Base-by-base conservation (phyloP, 495 filamentous ascomycete species). In the Neurospora sublineolata region DNA sequence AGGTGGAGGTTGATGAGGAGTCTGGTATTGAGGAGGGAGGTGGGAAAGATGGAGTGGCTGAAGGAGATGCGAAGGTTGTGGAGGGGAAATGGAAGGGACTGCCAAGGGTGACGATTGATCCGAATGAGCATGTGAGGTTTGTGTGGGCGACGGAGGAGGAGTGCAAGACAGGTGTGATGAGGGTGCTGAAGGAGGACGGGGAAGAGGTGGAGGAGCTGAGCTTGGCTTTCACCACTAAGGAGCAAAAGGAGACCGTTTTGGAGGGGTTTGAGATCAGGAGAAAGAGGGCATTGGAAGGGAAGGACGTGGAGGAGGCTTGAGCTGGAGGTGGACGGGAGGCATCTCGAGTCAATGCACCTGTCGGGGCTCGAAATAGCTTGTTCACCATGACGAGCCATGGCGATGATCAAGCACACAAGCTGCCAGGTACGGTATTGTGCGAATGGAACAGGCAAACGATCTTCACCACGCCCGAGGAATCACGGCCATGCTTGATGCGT, bases 91-190 rank as follows among this genome's bases (percentile, higher is more conserved):
- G 37, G 20, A 42, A n/a, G 40, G 68, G 30, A 0, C 52, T 73
- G 52, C 77, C 78, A 4, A 75, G 80, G 18, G 80, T 83, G 27
- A 73, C 70, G 70, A 68, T 83, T 5, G 82, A 85, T 70, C 79
- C 81, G 23, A 79, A 83, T 37, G 83, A 86, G 72, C 83, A 85
- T 73, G 78, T 76, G 71, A 73, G 75, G 14, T 84, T 76, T 72
- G 37, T 84, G 11, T 85, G 83, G 83, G 81, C 81, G 10, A 82
- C 78, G 4, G 80, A 84, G 75, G 79, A 83, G 67, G 82, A 86
- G 72, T 82, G 82, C 27, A 69, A 30, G 68, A 52, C 38, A 46
- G 73, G 72, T 64, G 75, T 73, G 18, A 76, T n/a, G n/a, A n/a
- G n/a, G n/a, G n/a, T n/a, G n/a, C n/a, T n/a, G n/a, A n/a, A n/a